Conservation (phyloP, 2,329 filamentous ascomycete genomes). For the Colletotrichum godetiae region DNA sequence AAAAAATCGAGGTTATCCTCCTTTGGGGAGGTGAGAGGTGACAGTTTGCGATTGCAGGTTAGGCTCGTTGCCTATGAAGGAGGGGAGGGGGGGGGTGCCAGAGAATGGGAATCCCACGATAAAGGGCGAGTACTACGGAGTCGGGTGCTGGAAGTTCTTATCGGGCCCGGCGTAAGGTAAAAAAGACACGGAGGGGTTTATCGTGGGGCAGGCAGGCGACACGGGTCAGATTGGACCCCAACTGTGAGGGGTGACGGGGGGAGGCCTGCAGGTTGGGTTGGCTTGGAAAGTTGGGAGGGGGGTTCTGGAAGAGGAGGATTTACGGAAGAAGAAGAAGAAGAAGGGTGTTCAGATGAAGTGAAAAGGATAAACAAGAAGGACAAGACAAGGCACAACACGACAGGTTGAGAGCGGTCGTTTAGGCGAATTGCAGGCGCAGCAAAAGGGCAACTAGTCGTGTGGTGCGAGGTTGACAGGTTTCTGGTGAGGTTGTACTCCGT, state of each 20-base stretch:
- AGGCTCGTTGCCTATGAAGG: neutral
- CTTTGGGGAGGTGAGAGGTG: conserved; percentile 24
- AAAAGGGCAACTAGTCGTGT: conserved; percentile 30
- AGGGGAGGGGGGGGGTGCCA: neutral
- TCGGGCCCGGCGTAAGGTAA: neutral
- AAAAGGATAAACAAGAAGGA: neutral
- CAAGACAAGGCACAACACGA: neutral
- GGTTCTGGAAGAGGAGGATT: neutral
- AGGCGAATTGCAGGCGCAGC: neutral
- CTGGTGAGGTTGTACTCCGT: neutral
- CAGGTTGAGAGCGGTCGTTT: neutral
- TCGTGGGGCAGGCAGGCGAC: conserved; percentile 24
- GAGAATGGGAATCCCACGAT: conserved; percentile 11
- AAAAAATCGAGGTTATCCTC: conserved; percentile 3
- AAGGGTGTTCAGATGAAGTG: neutral
- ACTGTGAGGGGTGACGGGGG: conserved; percentile 18
- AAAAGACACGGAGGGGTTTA: conserved; percentile 15
- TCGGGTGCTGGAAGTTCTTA: conserved; percentile 13
- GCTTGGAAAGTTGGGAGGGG: neutral
- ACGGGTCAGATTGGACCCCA: neutral
- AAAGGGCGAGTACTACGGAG: neutral
- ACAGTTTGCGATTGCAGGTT: conserved; percentile 25
- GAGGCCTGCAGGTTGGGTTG: neutral
- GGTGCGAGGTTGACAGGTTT: neutral
- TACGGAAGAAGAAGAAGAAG: neutral